These are phyloP conservation scores for Eutrema salsugineum DNA, from an alignment of 441 rosid genomes.

Conservation along the genomic window DNA sequence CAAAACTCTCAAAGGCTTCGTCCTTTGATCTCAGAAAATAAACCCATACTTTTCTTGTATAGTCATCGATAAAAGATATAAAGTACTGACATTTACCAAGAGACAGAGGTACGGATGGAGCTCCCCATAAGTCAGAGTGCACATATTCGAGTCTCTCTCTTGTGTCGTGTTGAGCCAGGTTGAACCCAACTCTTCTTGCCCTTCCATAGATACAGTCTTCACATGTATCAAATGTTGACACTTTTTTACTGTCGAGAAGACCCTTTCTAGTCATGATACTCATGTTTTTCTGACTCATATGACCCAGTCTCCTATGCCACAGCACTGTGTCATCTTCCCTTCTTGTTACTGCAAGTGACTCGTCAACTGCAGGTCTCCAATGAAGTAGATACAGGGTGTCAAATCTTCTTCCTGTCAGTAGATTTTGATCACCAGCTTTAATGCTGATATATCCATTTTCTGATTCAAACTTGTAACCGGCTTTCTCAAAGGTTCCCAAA, in stretches of 20 bases:
- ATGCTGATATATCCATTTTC: background rate
- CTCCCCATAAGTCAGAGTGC: background rate
- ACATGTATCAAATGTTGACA: rapidly evolving
- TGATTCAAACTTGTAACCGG: background rate
- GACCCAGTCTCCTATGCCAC: background rate
- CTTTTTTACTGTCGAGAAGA: background rate
- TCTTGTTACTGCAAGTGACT: rapidly evolving
- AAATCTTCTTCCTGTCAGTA: background rate
- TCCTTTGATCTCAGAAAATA: background rate
- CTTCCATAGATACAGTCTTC: background rate
- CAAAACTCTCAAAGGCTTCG: background rate
- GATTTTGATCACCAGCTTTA: rapidly evolving
- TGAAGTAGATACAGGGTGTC: background rate
- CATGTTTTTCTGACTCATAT: background rate
- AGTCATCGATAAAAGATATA: background rate
- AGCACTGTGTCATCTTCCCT: background rate
- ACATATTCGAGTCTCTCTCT: background rate
- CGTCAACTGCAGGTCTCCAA: background rate
- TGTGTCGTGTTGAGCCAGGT: background rate
- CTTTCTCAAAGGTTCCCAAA: background rate
- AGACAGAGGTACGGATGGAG: background rate
- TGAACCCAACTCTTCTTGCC: background rate
- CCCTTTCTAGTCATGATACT: background rate
- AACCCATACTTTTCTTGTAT: background rate
- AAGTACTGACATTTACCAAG: background rate